Evolutionary conservation across 2,329 filamentous ascomycete species (phyloP).

Genomic region (Pseudogymnoascus sp.): DNA sequence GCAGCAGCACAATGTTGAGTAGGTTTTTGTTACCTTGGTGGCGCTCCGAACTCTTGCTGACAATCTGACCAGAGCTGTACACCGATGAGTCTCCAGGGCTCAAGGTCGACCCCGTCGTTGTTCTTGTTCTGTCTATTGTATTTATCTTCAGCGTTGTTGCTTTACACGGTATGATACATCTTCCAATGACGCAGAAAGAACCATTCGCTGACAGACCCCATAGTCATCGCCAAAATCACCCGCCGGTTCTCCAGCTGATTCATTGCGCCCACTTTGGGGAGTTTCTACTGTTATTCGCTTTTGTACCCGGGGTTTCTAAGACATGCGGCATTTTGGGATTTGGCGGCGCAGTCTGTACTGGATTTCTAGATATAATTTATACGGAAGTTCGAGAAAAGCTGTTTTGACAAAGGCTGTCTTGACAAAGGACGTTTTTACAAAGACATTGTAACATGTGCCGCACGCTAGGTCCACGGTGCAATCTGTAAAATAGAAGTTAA

Average conservation of each 20-base stretch:
- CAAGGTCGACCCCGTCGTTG: conserved; percentile 96
- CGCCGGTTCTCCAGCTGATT: conserved; percentile 60
- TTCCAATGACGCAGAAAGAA: not conserved
- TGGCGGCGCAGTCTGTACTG: conserved; percentile 2
- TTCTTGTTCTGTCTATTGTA: conserved; percentile 88
- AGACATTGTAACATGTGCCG: not conserved
- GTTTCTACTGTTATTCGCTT: conserved; percentile 3
- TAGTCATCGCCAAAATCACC: conserved; percentile 93
- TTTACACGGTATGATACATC: conserved; percentile 70
- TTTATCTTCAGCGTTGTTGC: conserved; percentile 99
- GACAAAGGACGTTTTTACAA: not conserved
- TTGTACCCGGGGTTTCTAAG: conserved; percentile 6
- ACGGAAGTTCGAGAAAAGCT: conserved; percentile 3
- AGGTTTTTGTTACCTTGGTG: conserved; percentile 34
- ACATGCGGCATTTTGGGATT: conserved; percentile 3
- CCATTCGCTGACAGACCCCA: conserved; percentile 1
- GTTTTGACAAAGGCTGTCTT: too few species aligned
- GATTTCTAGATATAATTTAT: conserved; percentile 7
- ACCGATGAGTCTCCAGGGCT: conserved; percentile 96
- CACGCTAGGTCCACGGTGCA: not conserved
- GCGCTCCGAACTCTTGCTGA: conserved; percentile 7
- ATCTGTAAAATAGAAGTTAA: conserved; percentile 5
- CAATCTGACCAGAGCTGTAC: conserved; percentile 61
- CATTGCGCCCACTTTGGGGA: not conserved
- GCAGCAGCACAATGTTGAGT: conserved; percentile 98